phyloP scores from a whole-genome alignment of 1,284 basidiomycete genomes.

The Inonotus hispidus region DNA sequence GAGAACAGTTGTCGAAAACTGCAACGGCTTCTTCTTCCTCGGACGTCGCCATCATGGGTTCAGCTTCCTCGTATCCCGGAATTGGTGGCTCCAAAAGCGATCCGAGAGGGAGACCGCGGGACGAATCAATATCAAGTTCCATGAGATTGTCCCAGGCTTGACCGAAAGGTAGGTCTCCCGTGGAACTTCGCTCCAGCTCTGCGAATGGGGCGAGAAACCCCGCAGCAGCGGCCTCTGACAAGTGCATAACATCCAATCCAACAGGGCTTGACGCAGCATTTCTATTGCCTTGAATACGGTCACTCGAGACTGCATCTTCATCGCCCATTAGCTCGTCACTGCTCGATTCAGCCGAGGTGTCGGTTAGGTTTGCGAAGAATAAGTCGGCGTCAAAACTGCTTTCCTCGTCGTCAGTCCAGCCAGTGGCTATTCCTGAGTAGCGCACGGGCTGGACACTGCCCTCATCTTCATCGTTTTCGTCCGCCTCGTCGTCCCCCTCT shows the following conservation, averaged over 20 bases:
- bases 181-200: conserved; percentile 30
- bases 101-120: conserved; percentile 35
- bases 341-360: conserved; percentile 28
- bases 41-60: conserved; percentile 39
- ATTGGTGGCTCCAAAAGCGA: conserved; percentile 28
- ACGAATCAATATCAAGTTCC: conserved; percentile 43
- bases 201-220: conserved; percentile 19
- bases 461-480: conserved; percentile 37
- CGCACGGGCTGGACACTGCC: conserved; percentile 33
- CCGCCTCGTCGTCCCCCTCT: conserved; percentile 38
- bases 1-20: conserved; percentile 18
- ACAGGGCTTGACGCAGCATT: conserved; percentile 24
- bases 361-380: conserved; percentile 64
- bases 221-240: conserved; percentile 36
- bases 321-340: conserved; percentile 27
- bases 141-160: conserved; percentile 68
- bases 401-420: conserved; percentile 61
- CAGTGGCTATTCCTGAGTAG: conserved; percentile 55
- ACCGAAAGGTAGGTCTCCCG: conserved; percentile 43
- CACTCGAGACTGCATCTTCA: conserved; percentile 33
- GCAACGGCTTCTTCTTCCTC: conserved; percentile 36
- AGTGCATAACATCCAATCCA: conserved; percentile 18
- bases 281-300: conserved; percentile 31
- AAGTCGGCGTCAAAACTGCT: conserved; percentile 72
- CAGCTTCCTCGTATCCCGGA: conserved; percentile 27